phyloP scores from a whole-genome alignment of 2,329 filamentous ascomycete genomes.

The Colletotrichum salicis region DNA sequence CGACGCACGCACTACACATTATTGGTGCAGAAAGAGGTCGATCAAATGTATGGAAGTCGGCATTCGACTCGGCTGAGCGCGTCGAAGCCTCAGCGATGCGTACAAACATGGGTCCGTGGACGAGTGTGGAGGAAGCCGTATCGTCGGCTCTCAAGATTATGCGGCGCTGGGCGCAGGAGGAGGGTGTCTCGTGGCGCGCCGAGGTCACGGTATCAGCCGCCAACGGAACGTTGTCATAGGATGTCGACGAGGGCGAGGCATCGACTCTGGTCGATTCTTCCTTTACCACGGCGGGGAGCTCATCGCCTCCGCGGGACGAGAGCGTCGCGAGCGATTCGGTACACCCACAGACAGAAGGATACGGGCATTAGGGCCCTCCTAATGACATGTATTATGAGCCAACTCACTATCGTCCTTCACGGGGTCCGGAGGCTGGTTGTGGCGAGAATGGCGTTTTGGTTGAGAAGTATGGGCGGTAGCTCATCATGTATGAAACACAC shows the following conservation, averaged over 20 bases:
- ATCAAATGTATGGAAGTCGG: slow-evolving; percentile 41
- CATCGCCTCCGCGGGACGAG: background rate
- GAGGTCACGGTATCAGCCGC: slow-evolving; percentile 42
- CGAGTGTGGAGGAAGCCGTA: slow-evolving; percentile 56
- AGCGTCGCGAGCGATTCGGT: background rate
- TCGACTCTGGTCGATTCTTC: background rate
- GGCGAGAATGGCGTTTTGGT: background rate
- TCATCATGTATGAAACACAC: background rate
- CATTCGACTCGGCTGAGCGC: slow-evolving; percentile 45
- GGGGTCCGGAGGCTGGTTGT: background rate
- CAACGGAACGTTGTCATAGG: slow-evolving; percentile 29
- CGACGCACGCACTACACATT: slow-evolving; percentile 35
- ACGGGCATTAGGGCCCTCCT: slow-evolving; percentile 21
- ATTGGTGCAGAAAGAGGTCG: slow-evolving; percentile 43
- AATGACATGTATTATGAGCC: slow-evolving; percentile 31
- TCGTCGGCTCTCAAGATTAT: slow-evolving; percentile 52
- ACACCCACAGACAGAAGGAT: background rate
- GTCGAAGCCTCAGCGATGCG: slow-evolving; percentile 43
- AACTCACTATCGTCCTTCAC: background rate
- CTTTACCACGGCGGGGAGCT: slow-evolving; percentile 4
- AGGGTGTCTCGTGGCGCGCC: slow-evolving; percentile 58
- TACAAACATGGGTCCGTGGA: slow-evolving; percentile 53
- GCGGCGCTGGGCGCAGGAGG: slow-evolving; percentile 55
- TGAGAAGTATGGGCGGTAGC: background rate
- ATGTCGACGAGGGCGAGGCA: slow-evolving; percentile 1